Conservation (phyloP, 805 yeast species). For the Pichia insulana region DNA sequence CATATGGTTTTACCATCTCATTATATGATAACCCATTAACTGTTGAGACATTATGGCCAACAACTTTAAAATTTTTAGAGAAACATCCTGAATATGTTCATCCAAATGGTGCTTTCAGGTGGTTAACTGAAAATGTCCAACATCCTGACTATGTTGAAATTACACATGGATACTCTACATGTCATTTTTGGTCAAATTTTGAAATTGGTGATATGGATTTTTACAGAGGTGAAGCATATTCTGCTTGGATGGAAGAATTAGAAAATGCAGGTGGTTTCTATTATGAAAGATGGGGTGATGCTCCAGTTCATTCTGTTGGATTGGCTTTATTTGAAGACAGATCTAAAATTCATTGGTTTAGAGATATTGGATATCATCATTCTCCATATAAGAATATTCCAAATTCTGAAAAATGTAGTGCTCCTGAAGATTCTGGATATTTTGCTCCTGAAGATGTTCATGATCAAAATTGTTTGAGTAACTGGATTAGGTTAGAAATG, state of each 20-base stretch:
- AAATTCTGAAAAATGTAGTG: conserved; percentile 40
- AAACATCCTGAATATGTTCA: conserved; percentile 52
- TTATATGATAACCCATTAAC: conserved; percentile 65
- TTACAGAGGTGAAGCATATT: conserved; percentile 61
- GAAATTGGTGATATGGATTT: conserved; percentile 83
- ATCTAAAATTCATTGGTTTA: conserved; percentile 71
- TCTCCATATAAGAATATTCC: conserved; percentile 77
- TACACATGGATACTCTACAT: conserved; percentile 43
- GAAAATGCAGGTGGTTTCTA: conserved; percentile 77
- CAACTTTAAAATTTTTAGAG: conserved; percentile 53
- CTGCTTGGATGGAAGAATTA: conserved; percentile 53
- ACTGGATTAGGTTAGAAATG: conserved; percentile 31
- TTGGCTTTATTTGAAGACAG: conserved; percentile 65
- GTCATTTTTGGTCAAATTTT: conserved; percentile 88
- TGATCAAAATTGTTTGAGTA: conserved; percentile 28
- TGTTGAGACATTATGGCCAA: conserved; percentile 60
- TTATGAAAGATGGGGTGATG: conserved; percentile 92
- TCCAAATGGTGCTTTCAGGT: conserved; percentile 48
- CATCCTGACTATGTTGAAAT: conserved; percentile 34
- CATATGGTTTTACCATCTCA: conserved; percentile 68
- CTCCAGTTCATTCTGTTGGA: conserved; percentile 80
- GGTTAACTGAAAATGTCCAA: conserved; percentile 45
- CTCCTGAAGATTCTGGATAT: conserved; percentile 27
- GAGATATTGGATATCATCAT: conserved; percentile 75
- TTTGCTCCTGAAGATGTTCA: conserved; percentile 28